phyloP scores from a whole-genome alignment of 306 rosid species.

The Arachis hypogaea region DNA sequence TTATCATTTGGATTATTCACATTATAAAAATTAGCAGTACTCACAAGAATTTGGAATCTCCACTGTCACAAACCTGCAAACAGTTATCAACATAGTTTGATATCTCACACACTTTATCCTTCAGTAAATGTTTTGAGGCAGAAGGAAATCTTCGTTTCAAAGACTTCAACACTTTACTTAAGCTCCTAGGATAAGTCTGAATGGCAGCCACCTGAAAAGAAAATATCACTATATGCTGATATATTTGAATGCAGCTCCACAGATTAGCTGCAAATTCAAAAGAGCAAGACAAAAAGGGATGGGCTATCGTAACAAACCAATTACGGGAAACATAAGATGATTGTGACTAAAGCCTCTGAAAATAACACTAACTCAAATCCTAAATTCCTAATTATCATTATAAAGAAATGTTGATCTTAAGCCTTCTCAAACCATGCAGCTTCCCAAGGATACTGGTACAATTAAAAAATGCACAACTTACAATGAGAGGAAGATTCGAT shows the following conservation, averaged over 20 bases:
- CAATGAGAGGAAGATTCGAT: constrained; percentile 37
- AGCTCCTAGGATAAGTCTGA: constrained; percentile 74
- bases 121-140: constrained; percentile 66
- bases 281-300: not conserved
- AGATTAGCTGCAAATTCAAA: constrained; percentile 32
- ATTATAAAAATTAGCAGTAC: constrained; percentile 29
- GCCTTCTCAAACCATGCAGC: not conserved
- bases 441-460: not conserved
- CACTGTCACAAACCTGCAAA: constrained; percentile 72
- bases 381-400: not conserved
- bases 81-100: constrained; percentile 77
- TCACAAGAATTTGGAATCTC: constrained; percentile 19
- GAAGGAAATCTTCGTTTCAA: constrained; percentile 78
- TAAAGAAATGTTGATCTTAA: not conserved
- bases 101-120: constrained; percentile 76
- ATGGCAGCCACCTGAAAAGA: constrained; percentile 70
- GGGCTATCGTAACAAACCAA: constrained; percentile 22
- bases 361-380: not conserved
- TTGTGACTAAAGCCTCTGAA: not conserved
- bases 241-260: constrained; percentile 30
- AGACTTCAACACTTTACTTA: constrained; percentile 61
- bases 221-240: constrained; percentile 18
- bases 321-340: not conserved
- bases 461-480: constrained; percentile 46
- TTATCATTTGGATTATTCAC: constrained; percentile 15